Percentiles rank a stretch among this genome's conserved stretches.
Evolutionary conservation across 2,329 filamentous ascomycete species (phyloP).

Genomic region (Phoma sp.): DNA sequence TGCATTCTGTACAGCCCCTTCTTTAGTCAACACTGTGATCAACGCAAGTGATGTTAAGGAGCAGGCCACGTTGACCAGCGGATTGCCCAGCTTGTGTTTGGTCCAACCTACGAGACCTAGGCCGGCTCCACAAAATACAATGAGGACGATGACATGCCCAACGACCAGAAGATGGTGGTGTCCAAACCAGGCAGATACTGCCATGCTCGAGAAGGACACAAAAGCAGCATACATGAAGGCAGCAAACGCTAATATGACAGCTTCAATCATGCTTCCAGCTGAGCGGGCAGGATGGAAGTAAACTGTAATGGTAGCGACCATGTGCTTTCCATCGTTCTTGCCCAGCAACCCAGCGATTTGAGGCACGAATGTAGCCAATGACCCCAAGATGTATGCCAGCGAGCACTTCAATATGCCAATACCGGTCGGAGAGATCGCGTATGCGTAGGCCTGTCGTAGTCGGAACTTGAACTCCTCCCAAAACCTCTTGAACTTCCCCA

Average conservation of each 20-base stretch:
- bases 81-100: conserved; percentile 79
- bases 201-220: conserved; percentile 85
- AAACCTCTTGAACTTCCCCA: conserved; percentile 44
- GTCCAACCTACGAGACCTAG: conserved; percentile 89
- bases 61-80: conserved; percentile 78
- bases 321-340: conserved; percentile 87
- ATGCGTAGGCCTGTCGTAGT: conserved; percentile 58
- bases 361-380: conserved; percentile 82
- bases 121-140: conserved; percentile 85
- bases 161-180: conserved; percentile 70
- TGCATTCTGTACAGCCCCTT: conserved; percentile 83
- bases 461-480: conserved; percentile 45
- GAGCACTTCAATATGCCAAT: conserved; percentile 89
- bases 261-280: conserved; percentile 88
- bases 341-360: conserved; percentile 77
- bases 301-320: conserved; percentile 91
- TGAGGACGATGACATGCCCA: conserved; percentile 79
- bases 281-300: conserved; percentile 93
- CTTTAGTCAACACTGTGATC: conserved; percentile 89
- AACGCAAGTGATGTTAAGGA: conserved; percentile 87
- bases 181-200: conserved; percentile 80
- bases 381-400: conserved; percentile 85
- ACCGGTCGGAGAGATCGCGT: conserved; percentile 75
- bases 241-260: conserved; percentile 75
- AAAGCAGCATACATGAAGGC: conserved; percentile 81